Evolutionary conservation across 192 early-diverging fungal species (phyloP), one percentile per base, ranked within the genome.

Genomic region (Chytriomyces confervae): DNA sequence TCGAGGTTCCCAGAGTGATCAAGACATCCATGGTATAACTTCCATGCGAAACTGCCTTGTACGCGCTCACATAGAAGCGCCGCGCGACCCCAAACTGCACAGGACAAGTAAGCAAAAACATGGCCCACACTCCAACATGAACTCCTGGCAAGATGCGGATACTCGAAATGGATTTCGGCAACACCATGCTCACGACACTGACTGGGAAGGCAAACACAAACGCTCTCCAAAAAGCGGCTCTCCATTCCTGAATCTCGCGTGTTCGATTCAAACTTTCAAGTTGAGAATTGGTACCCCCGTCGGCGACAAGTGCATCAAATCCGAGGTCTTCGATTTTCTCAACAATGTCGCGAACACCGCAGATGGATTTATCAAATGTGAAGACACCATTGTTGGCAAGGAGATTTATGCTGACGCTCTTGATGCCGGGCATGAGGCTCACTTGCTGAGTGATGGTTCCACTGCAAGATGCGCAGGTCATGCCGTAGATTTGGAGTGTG

Each of bases 1-100:
- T 86, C 50, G 94, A 81, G 1, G 97, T 99, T 5, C 95, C 94
- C 9, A 97, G 84, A 0, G 90, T 86, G 27, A 99, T 89, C 27
- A 99, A 83, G 48, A 97, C 94, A 77, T 99, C 97, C 97, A 99
- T 99, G 68, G 94, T 99, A 73, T 96, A 94, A 50, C 89, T 90
- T 20, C 89, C 89, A 67, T 97, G 95, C 51, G 82, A 80, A 27
- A 97, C 73, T 0, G 96, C 90, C 77, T 93, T 92, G 80, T 88
- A 94, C 0, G 96, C 91, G 43, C 92, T 86, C 20, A 50, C 60
- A 72, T 95, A 94, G 84, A 99, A 99, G 27, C 89, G 83, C 23
- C 81, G 73, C 0, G 96, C 97, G 10, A 98, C 81, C 6, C 90
- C 89, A 86, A 99, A 98, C 86, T 98, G 96, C 16, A 97, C 92